Evolutionary conservation across 306 rosid species (phyloP).

Genomic region (Fragaria nilgerrensis): DNA sequence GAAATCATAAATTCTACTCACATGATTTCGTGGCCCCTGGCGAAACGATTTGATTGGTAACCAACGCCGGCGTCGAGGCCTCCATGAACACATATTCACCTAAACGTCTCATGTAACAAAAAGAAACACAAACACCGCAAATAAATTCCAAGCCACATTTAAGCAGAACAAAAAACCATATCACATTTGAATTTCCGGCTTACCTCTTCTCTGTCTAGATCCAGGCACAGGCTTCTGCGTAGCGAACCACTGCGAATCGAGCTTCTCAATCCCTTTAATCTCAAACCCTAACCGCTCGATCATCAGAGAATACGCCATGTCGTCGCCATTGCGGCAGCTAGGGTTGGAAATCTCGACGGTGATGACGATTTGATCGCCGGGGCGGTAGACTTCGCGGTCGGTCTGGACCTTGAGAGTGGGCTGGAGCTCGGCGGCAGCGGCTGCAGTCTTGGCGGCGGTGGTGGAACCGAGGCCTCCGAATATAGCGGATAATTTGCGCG

Average conservation of each 20-base stretch:
- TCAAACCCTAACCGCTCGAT: constrained; percentile 80
- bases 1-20: constrained; percentile 31
- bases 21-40: constrained; percentile 77
- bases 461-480: constrained; percentile 56
- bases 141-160: background rate
- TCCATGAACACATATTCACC: constrained; percentile 83
- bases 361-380: constrained; percentile 79
- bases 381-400: constrained; percentile 78
- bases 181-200: background rate
- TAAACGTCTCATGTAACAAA: constrained; percentile 24
- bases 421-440: constrained; percentile 31
- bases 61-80: constrained; percentile 54
- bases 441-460: constrained; percentile 14
- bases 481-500: constrained; percentile 58
- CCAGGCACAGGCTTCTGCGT: constrained; percentile 75
- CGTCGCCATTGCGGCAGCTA: constrained; percentile 32
- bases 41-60: constrained; percentile 74
- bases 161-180: background rate
- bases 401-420: constrained; percentile 66
- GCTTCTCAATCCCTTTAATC: constrained; percentile 77
- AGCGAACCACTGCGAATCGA: constrained; percentile 88
- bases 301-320: constrained; percentile 50
- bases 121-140: constrained; percentile 15
- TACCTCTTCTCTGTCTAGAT: constrained; percentile 84
- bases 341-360: constrained; percentile 72